phyloP scores from a whole-genome alignment of 2,329 filamentous ascomycete genomes.

The Clonostachys rhizophaga region DNA sequence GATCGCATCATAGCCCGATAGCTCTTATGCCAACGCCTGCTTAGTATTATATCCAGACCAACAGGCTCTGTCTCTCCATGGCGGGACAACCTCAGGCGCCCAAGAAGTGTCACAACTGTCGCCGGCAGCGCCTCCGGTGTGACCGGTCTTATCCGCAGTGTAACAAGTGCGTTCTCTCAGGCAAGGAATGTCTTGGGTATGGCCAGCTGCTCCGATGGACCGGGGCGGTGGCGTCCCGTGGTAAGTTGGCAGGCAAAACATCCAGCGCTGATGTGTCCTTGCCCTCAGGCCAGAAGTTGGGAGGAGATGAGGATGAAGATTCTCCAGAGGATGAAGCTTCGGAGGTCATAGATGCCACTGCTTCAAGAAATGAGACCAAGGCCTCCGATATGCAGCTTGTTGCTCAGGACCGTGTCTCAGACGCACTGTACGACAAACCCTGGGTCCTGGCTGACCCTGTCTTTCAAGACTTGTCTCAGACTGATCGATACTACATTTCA shows the following conservation, averaged over 20 bases:
- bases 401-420: neutral
- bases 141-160: conserved; percentile 46
- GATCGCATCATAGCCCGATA: too few relatives aligned
- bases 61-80: too few relatives aligned
- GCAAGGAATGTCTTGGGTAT: conserved; percentile 48
- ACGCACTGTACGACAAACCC: conserved; percentile 9
- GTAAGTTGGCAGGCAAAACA: conserved; percentile 33
- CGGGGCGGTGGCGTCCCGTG: conserved; percentile 35
- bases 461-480: conserved; percentile 49
- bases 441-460: conserved; percentile 36
- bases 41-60: too few relatives aligned
- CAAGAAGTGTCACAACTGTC: conserved; percentile 48
- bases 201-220: conserved; percentile 49
- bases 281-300: neutral
- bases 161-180: conserved; percentile 42
- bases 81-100: conserved; percentile 6
- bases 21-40: too few relatives aligned
- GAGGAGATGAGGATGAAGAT: neutral
- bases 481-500: conserved; percentile 31
- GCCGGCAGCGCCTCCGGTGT: conserved; percentile 46
- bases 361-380: neutral
- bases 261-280: conserved; percentile 19
- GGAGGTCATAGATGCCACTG: too few relatives aligned
- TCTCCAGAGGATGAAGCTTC: too few relatives aligned
- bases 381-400: conserved; percentile 17